These are phyloP conservation scores for Hevea brasiliensis DNA, from an alignment of 345 rosid genomes.

Conservation along the genomic window DNA sequence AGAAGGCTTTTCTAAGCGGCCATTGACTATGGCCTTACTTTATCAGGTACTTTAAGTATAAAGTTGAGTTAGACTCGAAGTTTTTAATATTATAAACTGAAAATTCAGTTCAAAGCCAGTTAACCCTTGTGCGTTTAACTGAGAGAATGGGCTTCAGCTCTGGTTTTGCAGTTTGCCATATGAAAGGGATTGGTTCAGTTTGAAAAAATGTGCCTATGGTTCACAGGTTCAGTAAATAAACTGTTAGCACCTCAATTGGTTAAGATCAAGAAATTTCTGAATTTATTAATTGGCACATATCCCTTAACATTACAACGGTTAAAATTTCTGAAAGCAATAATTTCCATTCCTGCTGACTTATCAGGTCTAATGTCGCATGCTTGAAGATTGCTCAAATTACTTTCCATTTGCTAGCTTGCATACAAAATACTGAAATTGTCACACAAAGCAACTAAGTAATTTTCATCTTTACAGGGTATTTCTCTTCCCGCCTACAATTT, in stretches of 20 bases:
- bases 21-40: not conserved
- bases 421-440: not conserved
- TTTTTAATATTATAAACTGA: not conserved
- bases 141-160: not conserved
- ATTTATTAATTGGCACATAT: constrained; percentile 1
- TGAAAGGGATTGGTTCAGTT: not conserved
- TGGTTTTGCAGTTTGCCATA: not conserved
- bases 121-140: not conserved
- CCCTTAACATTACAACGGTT: not conserved
- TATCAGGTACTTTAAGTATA: not conserved
- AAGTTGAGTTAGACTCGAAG: not conserved
- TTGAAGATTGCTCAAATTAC: not conserved
- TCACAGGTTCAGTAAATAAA: not conserved
- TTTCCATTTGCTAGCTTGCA: constrained; percentile 2
- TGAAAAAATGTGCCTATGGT: not conserved
- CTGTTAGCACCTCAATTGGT: not conserved
- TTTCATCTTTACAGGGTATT: constrained; percentile 43
- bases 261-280: constrained; percentile 1
- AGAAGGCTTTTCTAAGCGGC: not conserved
- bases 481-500: constrained; percentile 24
- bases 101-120: not conserved
- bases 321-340: not conserved
- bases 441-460: constrained; percentile 8
- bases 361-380: not conserved
- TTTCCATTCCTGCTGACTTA: not conserved